Evolutionary conservation across 2,329 filamentous ascomycete genomes (phyloP).

Genomic region (Phialophora macrospora): DNA sequence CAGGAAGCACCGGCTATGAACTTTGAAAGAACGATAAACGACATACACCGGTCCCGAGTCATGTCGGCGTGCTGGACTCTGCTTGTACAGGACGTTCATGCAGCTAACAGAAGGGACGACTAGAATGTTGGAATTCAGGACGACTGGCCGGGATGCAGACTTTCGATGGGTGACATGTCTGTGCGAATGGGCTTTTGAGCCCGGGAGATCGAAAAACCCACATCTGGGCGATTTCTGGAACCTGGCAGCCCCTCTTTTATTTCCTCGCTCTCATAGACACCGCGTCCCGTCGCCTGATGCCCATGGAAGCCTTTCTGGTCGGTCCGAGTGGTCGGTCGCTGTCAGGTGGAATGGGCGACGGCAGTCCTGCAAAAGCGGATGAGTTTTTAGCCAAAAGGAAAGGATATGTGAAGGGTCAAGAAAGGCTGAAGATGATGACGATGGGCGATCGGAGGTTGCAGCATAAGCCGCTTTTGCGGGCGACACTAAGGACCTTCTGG

Average conservation of each 20-base stretch:
- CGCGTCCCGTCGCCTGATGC: background rate
- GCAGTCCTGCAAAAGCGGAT: background rate
- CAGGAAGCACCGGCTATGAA: conserved; percentile 4
- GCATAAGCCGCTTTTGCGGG: conserved; percentile 9
- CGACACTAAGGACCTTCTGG: conserved; percentile 3
- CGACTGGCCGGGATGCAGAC: background rate
- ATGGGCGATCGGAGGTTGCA: conserved; percentile 6
- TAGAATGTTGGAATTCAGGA: background rate
- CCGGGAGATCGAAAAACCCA: background rate
- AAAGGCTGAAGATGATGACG: conserved; percentile 20
- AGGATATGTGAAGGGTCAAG: background rate
- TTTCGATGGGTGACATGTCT: background rate
- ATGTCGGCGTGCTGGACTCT: background rate
- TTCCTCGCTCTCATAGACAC: background rate
- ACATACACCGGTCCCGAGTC: background rate
- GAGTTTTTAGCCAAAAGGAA: background rate
- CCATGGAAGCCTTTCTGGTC: background rate
- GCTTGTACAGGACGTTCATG: background rate
- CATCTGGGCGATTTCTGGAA: background rate
- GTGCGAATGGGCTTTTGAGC: conserved; percentile 6
- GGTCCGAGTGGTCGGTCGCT: background rate
- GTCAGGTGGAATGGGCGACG: background rate
- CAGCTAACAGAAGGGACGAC: background rate
- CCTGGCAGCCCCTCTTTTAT: conserved; percentile 5
- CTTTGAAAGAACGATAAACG: background rate